Evolutionary conservation across 1,139 yeast genomes (phyloP), one percentile per base, ranked within the genome.

Genomic region (Saccharomyces hybrid): DNA sequence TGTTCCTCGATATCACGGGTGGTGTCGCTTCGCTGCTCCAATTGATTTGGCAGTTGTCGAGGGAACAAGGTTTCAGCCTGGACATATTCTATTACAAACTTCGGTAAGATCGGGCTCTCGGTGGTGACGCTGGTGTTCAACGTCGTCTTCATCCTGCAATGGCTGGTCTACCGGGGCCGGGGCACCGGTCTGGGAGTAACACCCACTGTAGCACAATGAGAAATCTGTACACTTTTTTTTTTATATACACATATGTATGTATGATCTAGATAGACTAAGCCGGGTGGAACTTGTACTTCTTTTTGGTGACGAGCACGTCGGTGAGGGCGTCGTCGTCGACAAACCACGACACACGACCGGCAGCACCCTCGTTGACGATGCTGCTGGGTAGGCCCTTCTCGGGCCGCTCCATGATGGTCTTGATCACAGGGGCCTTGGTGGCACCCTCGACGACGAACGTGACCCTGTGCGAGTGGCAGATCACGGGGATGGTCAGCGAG

Each of bases 331-430:
- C 97, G 65, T 88, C 88, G 71, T 93, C 98, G 48, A 91, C 98
- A 75, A 93, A 93, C 98, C 98, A 93, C 16, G 91, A 82, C 7
- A 91, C 97, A 72, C 86, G 86, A 31, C 97, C 97, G 2, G 96
- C 96, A 29, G 97, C 96, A 34, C 88, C 88, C 71, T 89, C 97
- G 69, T 91, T 91, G 59, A 93, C 97, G 54, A 93, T 84, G 56
- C 95, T 84, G 57, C 95, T 86, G 19, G 98, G 99, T 60, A 91
- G 79, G 1, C 96, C 97, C 73, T 90, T 89, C 67, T 91, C 98
- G 4, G 97, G 97, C 65, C 97, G 81, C 73, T 93, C 98, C 91
- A 93, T 87, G 55, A 93, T 91, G 7, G 86, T 88, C 70, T 89
- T 84, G 70, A 93, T 81, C 56, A 93, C 84, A 5, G 96, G 96